These are phyloP conservation scores for Artemisia princeps DNA, from an alignment of 140 eudicot species.

Conservation along the genomic window DNA sequence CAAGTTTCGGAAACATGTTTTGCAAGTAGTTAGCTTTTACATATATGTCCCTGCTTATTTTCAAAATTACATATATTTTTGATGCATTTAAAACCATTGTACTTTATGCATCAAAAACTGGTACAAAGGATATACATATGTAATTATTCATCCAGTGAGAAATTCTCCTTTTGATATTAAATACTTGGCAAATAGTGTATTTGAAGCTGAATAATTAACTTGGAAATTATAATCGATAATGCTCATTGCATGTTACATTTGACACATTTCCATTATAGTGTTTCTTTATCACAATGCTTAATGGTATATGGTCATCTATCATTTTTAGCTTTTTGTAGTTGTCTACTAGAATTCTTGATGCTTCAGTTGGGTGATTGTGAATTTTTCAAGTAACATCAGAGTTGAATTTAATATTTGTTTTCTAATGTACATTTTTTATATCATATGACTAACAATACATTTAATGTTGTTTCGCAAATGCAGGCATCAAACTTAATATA, in stretches of 20 bases:
- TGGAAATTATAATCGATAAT: background rate
- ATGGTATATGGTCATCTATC: no score
- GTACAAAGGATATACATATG: no score
- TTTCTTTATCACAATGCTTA: background rate
- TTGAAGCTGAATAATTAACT: background rate
- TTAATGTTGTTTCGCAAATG: constrained; percentile 10
- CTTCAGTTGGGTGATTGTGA: background rate
- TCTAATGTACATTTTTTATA: background rate
- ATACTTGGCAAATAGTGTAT: background rate
- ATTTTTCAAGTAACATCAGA: background rate
- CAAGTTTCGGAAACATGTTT: background rate
- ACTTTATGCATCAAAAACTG: no score
- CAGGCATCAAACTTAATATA: constrained; percentile 83
- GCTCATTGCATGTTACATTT: background rate
- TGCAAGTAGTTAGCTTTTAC: background rate
- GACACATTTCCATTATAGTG: background rate
- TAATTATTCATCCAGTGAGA: no score
- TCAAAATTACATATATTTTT: no score
- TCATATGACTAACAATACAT: constrained; percentile 12
- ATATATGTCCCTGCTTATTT: no score
- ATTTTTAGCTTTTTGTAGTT: no score
- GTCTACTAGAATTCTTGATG: no score
- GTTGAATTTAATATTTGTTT: background rate
- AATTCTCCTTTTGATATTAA: no score
- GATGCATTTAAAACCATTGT: no score